These are phyloP conservation scores for Beauveria rudraprayagi DNA, from an alignment of 2,329 filamentous ascomycete genomes.

Conservation along the genomic window DNA sequence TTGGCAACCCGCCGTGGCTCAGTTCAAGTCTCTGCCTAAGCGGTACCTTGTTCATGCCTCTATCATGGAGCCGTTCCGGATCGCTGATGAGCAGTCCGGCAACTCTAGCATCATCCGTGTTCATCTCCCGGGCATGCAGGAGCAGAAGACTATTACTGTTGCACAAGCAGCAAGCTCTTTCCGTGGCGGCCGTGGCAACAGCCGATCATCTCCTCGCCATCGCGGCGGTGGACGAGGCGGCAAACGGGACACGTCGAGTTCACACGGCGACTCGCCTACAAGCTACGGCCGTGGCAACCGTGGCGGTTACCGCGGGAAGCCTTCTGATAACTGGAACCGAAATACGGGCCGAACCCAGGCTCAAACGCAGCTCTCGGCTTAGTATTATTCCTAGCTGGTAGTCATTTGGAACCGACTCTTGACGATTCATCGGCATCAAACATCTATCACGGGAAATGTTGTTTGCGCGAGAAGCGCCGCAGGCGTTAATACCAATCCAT, in stretches of 20 bases:
- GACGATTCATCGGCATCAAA: not conserved
- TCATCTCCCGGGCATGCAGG: conserved; percentile 33
- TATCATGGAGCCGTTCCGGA: conserved; percentile 28
- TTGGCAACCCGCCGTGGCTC: conserved; percentile 51
- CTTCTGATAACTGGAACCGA: conserved; percentile 35
- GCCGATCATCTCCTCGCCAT: conserved; percentile 22
- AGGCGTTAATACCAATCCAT: not conserved
- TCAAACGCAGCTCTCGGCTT: conserved; percentile 18
- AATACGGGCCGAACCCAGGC: conserved; percentile 6
- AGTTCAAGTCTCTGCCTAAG: conserved; percentile 46
- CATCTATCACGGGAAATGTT: not conserved
- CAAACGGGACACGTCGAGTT: conserved; percentile 26
- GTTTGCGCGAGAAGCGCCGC: not conserved
- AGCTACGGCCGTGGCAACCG: conserved; percentile 26
- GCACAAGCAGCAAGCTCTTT: conserved; percentile 23
- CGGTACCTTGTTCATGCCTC: conserved; percentile 37
- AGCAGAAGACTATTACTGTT: conserved; percentile 30
- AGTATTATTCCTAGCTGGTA: not conserved
- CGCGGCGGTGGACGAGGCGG: conserved; percentile 24
- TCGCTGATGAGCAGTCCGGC: conserved; percentile 24
- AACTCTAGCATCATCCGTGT: conserved; percentile 31
- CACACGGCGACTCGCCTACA: conserved; percentile 20
- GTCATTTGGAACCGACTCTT: not conserved
- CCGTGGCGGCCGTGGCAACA: conserved; percentile 24
- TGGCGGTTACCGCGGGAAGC: conserved; percentile 32